These are phyloP conservation scores for Elsinoe ampelina DNA, from an alignment of 2,329 filamentous ascomycete species.

Conservation along the genomic window DNA sequence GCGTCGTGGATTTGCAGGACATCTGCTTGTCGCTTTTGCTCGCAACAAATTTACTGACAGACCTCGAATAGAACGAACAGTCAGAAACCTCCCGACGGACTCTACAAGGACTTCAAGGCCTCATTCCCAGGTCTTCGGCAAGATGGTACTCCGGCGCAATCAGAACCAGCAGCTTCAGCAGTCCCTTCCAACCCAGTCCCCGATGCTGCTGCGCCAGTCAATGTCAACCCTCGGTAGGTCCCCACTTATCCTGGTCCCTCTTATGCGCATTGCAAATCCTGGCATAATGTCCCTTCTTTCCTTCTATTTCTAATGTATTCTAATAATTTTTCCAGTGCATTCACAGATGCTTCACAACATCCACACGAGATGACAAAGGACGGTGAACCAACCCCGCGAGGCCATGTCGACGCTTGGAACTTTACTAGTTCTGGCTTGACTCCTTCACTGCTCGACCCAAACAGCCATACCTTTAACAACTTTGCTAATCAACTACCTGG, in stretches of 20 bases:
- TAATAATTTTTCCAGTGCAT: slow-evolving; percentile 10
- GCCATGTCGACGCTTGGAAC: slow-evolving; percentile 70
- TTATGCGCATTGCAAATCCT: neutral
- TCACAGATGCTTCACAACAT: slow-evolving; percentile 4
- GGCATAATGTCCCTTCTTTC: slow-evolving; percentile 4
- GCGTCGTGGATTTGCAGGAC: neutral
- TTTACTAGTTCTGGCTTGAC: slow-evolving; percentile 51
- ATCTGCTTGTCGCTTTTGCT: neutral
- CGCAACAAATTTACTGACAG: slow-evolving; percentile 9
- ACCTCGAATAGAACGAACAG: slow-evolving; percentile 53
- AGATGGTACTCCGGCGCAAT: slow-evolving; percentile 17
- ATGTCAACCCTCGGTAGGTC: slow-evolving; percentile 8
- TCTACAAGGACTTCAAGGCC: slow-evolving; percentile 75
- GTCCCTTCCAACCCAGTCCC: neutral
- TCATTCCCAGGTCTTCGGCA: slow-evolving; percentile 65
- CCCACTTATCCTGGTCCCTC: slow-evolving; percentile 1
- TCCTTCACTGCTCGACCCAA: slow-evolving; percentile 78
- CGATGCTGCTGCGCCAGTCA: slow-evolving; percentile 6
- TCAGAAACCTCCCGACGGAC: slow-evolving; percentile 76
- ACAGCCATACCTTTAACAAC: slow-evolving; percentile 67
- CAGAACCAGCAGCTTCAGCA: neutral
- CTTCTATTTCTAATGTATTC: neutral
- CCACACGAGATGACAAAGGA: slow-evolving; percentile 52
- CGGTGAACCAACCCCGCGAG: slow-evolving; percentile 73
- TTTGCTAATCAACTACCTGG: slow-evolving; percentile 73